Conservation (phyloP, 1,139 yeast species). For the Magnusiomyces fungicola region DNA sequence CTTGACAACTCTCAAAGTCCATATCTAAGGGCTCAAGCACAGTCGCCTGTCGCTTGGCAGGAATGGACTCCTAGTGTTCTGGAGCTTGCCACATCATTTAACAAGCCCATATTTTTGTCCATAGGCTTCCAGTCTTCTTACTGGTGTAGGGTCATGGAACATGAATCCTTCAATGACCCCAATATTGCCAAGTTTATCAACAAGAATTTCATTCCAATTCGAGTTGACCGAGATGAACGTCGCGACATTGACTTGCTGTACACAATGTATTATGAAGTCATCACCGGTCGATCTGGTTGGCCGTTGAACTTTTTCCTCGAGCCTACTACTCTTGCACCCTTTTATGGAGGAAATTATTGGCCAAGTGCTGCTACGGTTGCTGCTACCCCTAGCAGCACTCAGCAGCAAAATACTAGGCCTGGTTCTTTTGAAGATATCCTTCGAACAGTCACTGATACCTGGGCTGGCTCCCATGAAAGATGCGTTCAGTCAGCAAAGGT, state of each 20-base stretch:
- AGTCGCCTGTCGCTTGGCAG: slow-evolving; percentile 35
- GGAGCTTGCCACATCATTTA: slow-evolving; percentile 26
- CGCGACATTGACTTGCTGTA: slow-evolving; percentile 36
- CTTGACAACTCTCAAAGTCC: slow-evolving; percentile 13
- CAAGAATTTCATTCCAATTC: slow-evolving; percentile 31
- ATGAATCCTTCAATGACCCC: slow-evolving; percentile 29
- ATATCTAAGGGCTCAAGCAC: slow-evolving; percentile 14
- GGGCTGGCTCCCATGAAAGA: slow-evolving; percentile 25
- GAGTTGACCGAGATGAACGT: slow-evolving; percentile 35
- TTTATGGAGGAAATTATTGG: slow-evolving; percentile 37
- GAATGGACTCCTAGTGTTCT: slow-evolving; percentile 32
- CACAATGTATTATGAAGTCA: slow-evolving; percentile 35
- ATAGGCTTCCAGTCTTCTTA: slow-evolving; percentile 37
- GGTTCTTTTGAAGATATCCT: slow-evolving; percentile 24
- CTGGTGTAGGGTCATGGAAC: slow-evolving; percentile 37
- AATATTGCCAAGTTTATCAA: slow-evolving; percentile 30
- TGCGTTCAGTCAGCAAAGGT: slow-evolving; percentile 24
- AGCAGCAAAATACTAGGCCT: not conserved
- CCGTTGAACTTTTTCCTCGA: slow-evolving; percentile 35
- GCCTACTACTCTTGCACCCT: slow-evolving; percentile 33
- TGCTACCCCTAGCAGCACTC: slow-evolving; percentile 9
- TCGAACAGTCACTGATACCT: slow-evolving; percentile 25
- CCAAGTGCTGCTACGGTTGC: slow-evolving; percentile 27
- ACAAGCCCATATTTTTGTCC: slow-evolving; percentile 33
- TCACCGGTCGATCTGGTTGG: slow-evolving; percentile 38